Evolutionary conservation across 129 eudicot genomes (phyloP).

Genomic region (Dittrichia graveolens): DNA sequence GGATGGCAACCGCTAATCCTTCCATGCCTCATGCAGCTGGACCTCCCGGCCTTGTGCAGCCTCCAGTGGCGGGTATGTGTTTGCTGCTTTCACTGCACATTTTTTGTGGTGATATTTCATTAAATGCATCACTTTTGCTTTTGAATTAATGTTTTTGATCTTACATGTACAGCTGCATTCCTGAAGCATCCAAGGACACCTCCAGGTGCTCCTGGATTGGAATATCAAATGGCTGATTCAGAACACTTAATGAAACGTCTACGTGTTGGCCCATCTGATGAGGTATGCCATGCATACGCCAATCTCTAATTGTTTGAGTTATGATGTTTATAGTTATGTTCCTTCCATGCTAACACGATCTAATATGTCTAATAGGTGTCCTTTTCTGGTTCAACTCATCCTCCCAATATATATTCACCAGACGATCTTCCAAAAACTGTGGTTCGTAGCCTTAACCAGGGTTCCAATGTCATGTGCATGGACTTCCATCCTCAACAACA

Average conservation of each 20-base stretch:
- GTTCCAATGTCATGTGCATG: conserved; percentile 82
- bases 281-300: conserved; percentile 51
- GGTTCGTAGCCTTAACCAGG: conserved; percentile 67
- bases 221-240: conserved; percentile 83
- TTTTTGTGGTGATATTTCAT: neutral
- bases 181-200: conserved; percentile 83
- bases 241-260: conserved; percentile 82
- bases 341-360: conserved; percentile 21
- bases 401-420: conserved; percentile 57
- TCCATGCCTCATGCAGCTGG: conserved; percentile 77
- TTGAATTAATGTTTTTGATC: conserved; percentile 2
- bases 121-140: neutral
- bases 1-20: conserved; percentile 83
- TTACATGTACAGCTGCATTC: conserved; percentile 59
- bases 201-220: conserved; percentile 74
- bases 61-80: conserved; percentile 59
- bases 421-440: conserved; percentile 86
- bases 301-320: conserved; percentile 10
- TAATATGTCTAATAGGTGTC: conserved; percentile 50
- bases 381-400: conserved; percentile 72
- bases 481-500: conserved; percentile 94
- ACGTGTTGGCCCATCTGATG: conserved; percentile 80
- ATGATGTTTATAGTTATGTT: neutral
- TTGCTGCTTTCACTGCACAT: neutral
- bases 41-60: conserved; percentile 78